These are phyloP conservation scores for Fusarium pilosicola DNA, from an alignment of 2,329 filamentous ascomycete genomes.

Conservation along the genomic window DNA sequence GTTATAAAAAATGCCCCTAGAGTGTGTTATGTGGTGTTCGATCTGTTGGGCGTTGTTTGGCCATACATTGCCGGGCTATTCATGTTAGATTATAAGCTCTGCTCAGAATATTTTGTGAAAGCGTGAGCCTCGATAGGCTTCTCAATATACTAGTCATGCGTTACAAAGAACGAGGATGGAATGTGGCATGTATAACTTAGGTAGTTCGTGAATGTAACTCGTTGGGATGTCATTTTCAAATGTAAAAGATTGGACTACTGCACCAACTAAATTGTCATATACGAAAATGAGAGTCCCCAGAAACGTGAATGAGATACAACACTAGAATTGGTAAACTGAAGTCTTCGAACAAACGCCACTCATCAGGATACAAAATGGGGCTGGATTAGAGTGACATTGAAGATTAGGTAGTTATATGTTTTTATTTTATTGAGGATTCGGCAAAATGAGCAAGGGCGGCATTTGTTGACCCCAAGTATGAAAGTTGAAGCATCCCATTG, in stretches of 20 bases:
- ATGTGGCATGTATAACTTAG: neutral
- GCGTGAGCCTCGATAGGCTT: neutral
- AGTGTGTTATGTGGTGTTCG: neutral
- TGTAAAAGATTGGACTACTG: neutral
- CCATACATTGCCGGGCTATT: neutral
- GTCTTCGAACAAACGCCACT: neutral
- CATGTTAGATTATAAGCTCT: neutral
- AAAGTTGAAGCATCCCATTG: neutral
- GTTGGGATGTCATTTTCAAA: neutral
- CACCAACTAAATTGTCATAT: neutral
- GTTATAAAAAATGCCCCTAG: neutral
- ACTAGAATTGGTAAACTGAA: neutral
- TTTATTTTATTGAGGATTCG: neutral
- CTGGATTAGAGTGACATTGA: neutral
- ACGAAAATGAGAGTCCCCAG: neutral
- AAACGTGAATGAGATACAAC: neutral
- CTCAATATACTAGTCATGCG: neutral
- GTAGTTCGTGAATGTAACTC: neutral
- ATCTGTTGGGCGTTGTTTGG: neutral
- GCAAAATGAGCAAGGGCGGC: neutral
- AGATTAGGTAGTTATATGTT: too few species aligned
- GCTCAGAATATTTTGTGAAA: neutral
- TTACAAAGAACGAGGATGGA: neutral
- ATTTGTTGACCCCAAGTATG: neutral
- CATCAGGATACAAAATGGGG: neutral